phyloP scores from a whole-genome alignment of 2,329 filamentous ascomycete genomes.

The Calonectria pauciramosa region DNA sequence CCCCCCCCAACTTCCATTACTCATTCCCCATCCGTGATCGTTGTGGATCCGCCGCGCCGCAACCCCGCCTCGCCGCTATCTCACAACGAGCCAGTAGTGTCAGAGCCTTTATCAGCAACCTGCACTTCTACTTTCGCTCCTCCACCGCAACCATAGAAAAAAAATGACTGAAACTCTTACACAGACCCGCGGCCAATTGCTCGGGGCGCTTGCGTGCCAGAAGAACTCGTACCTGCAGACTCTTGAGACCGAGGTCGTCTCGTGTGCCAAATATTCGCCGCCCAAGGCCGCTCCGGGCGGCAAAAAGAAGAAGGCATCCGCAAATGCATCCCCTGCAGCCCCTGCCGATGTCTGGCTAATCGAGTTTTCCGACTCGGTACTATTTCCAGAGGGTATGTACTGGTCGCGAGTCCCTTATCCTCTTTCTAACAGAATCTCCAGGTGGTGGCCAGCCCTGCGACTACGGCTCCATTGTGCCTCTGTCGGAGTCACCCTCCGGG shows the following conservation, averaged over 20 bases:
- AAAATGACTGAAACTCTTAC: slow-evolving; percentile 4
- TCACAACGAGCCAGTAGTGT: not conserved
- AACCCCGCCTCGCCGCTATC: slow-evolving; percentile 9
- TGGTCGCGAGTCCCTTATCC: not conserved
- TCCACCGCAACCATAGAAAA: not conserved
- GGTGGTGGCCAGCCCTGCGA: slow-evolving; percentile 51
- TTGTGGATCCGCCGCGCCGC: slow-evolving; percentile 1
- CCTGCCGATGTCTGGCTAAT: slow-evolving; percentile 45
- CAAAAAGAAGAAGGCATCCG: slow-evolving; percentile 35
- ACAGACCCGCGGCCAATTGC: not conserved
- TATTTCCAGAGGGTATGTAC: slow-evolving; percentile 47
- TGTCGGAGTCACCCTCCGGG: slow-evolving; percentile 20
- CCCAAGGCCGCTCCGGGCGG: slow-evolving; percentile 26
- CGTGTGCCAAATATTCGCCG: slow-evolving; percentile 42
- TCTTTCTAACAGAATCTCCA: slow-evolving; percentile 14
- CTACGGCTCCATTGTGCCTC: slow-evolving; percentile 40
- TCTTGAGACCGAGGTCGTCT: slow-evolving; percentile 44
- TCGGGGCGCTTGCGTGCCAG: slow-evolving; percentile 48
- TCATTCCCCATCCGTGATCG: slow-evolving; percentile 6
- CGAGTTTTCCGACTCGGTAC: slow-evolving; percentile 48
- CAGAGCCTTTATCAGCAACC: not conserved
- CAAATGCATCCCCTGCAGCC: not conserved
- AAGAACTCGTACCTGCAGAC: slow-evolving; percentile 43
- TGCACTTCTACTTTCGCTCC: not conserved
- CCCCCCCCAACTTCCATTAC: not conserved